phyloP scores from a whole-genome alignment of 208 protist genomes.

The Novymonas esmeraldas region DNA sequence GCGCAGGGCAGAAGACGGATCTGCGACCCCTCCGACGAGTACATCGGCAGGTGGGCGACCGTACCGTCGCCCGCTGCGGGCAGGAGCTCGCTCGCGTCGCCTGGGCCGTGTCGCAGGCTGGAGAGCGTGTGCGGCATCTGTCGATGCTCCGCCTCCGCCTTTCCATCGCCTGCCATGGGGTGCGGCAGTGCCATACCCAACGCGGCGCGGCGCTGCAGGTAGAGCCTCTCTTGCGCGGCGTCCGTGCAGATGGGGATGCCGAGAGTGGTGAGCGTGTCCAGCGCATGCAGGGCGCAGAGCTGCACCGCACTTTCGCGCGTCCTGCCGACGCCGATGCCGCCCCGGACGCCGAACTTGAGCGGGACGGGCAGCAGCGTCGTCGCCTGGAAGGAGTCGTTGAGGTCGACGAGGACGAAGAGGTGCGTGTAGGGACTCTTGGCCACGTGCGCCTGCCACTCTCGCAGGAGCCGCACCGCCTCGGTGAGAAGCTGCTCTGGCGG shows the following conservation, averaged over 20 bases:
- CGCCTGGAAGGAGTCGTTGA: conserved; percentile 66
- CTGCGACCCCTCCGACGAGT: conserved; percentile 62
- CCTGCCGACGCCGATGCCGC: conserved; percentile 60
- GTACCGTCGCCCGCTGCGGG: neutral
- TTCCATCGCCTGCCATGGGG: neutral
- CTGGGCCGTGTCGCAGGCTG: no score
- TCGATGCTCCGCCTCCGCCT: neutral
- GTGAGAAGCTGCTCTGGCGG: conserved; percentile 52
- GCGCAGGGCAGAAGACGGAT: conserved; percentile 54
- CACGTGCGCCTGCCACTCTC: conserved; percentile 64
- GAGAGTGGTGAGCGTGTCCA: conserved; percentile 68
- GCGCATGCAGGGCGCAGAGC: conserved; percentile 68
- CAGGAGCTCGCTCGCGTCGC: neutral
- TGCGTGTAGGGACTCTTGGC: conserved; percentile 62
- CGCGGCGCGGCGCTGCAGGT: conserved; percentile 49
- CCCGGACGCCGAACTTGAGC: conserved; percentile 61
- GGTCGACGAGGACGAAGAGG: conserved; percentile 73
- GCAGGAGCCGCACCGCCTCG: conserved; percentile 53
- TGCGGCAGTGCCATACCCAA: conserved; percentile 28
- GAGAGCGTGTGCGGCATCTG: conserved; percentile 2
- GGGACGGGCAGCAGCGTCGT: conserved; percentile 76
- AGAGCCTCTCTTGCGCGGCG: conserved; percentile 38
- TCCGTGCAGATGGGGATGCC: conserved; percentile 59
- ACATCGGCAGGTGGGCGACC: conserved; percentile 59
- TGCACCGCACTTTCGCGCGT: conserved; percentile 61